Conservation (phyloP, 2,329 filamentous ascomycete genomes). For the Exophiala phaeomuriformis region DNA sequence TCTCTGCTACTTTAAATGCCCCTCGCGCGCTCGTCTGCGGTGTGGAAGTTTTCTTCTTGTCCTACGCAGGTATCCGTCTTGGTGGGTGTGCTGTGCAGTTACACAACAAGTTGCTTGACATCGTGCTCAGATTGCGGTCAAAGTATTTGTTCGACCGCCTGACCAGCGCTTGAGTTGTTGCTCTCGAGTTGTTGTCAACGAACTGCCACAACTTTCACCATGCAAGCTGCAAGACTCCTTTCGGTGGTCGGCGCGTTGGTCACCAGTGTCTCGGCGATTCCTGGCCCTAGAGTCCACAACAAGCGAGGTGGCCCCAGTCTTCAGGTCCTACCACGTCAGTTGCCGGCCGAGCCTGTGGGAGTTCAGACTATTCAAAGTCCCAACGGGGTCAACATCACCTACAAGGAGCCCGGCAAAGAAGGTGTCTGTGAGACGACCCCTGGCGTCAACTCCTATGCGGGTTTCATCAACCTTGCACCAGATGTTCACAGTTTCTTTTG, state of each 20-base stretch:
- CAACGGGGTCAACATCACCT: slow-evolving; percentile 48
- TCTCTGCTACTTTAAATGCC: background rate
- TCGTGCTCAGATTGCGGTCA: background rate
- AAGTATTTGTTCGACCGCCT: background rate
- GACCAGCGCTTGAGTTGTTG: background rate
- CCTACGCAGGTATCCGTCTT: background rate
- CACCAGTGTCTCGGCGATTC: slow-evolving; percentile 8
- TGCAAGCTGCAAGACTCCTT: slow-evolving; percentile 5
- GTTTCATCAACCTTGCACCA: slow-evolving; percentile 48
- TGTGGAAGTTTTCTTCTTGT: background rate
- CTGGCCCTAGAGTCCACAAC: slow-evolving; percentile 19
- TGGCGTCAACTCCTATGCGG: slow-evolving; percentile 50
- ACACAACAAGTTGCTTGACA: background rate
- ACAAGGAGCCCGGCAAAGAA: slow-evolving; percentile 50
- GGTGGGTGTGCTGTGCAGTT: background rate
- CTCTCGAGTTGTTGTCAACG: background rate
- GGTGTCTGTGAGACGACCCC: slow-evolving; percentile 49
- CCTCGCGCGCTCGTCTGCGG: background rate
- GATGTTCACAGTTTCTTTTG: slow-evolving; percentile 50
- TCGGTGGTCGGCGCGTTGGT: slow-evolving; percentile 7
- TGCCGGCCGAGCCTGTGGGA: slow-evolving; percentile 34
- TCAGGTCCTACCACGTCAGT: slow-evolving; percentile 29
- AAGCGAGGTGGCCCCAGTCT: slow-evolving; percentile 15
- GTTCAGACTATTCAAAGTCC: slow-evolving; percentile 36
- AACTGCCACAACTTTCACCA: background rate